Percentiles rank a stretch among this genome's conserved stretches.
phyloP scores from a whole-genome alignment of 1,284 basidiomycete species.

The Kwoniella shivajii region DNA sequence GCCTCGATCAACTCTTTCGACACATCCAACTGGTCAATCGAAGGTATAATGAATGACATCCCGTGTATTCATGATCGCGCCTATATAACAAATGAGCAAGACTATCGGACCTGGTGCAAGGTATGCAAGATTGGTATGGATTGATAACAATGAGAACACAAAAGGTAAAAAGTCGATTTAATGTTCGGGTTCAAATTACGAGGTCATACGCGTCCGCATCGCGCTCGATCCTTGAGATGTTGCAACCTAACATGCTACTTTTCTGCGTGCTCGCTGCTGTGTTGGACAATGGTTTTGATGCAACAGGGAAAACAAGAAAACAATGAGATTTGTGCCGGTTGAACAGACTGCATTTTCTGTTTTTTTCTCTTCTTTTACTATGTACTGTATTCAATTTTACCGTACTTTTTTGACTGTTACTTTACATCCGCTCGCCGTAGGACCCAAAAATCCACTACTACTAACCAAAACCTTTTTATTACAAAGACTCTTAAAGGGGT shows the following conservation, averaged over 20 bases:
- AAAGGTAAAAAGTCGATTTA: not conserved
- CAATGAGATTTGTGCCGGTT: constrained; percentile 42
- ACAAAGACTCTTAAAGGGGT: constrained; percentile 13
- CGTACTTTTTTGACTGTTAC: constrained; percentile 12
- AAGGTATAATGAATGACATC: constrained; percentile 43
- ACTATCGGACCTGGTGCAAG: not conserved
- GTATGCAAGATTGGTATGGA: not conserved
- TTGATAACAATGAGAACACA: not conserved
- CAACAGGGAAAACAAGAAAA: no score
- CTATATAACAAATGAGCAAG: not conserved
- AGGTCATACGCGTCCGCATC: constrained; percentile 12
- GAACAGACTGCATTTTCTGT: constrained; percentile 53
- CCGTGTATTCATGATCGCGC: not conserved
- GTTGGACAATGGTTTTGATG: no score
- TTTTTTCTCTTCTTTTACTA: constrained; percentile 34
- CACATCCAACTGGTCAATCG: constrained; percentile 37
- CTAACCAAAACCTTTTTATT: constrained; percentile 8
- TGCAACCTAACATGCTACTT: no score
- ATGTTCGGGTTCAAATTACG: not conserved
- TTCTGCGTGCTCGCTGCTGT: no score
- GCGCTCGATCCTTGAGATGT: not conserved
- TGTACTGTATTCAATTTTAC: constrained; percentile 23
- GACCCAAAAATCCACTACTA: not conserved
- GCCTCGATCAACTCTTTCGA: constrained; percentile 28
- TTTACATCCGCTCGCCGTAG: no score